A percentile compares a stretch with the other conserved stretches of the same genome.
Evolutionary conservation across 768 basidiomycete species (phyloP).

Genomic region (Lyophyllum semitale): DNA sequence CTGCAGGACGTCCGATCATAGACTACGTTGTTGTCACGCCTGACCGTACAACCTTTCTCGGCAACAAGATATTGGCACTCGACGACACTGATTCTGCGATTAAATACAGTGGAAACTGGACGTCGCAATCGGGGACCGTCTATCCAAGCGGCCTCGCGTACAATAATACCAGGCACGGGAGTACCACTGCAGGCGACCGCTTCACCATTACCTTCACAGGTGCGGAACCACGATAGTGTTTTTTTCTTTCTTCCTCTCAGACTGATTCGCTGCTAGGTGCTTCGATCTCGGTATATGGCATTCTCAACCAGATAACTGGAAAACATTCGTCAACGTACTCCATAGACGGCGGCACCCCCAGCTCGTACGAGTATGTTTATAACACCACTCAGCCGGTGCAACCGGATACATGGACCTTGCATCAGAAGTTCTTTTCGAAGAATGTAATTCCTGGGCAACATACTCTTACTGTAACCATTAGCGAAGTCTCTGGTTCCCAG

Average conservation of each 20-base stretch:
- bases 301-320: slow-evolving; percentile 1
- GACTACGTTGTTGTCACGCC: slow-evolving; percentile 9
- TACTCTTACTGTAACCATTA: slow-evolving; percentile 6
- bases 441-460: slow-evolving; percentile 2
- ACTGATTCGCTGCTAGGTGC: not conserved
- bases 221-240: not conserved
- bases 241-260: not conserved
- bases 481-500: slow-evolving; percentile 4
- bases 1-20: not conserved
- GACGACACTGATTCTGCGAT: slow-evolving; percentile 9
- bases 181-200: slow-evolving; percentile 1
- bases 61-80: not conserved
- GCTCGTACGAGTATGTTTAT: not conserved
- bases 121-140: not conserved
- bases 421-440: slow-evolving; percentile 7
- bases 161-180: slow-evolving; percentile 2
- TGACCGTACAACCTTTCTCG: not conserved
- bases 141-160: not conserved
- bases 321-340: slow-evolving; percentile 3
- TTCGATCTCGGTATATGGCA: slow-evolving; percentile 7
- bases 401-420: not conserved
- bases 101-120: slow-evolving; percentile 4
- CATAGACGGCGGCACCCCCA: not conserved
- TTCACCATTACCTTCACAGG: slow-evolving; percentile 4
- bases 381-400: not conserved